These are phyloP conservation scores for Cadophora luteo-olivacea DNA, from an alignment of 2,329 filamentous ascomycete genomes.

Conservation along the genomic window DNA sequence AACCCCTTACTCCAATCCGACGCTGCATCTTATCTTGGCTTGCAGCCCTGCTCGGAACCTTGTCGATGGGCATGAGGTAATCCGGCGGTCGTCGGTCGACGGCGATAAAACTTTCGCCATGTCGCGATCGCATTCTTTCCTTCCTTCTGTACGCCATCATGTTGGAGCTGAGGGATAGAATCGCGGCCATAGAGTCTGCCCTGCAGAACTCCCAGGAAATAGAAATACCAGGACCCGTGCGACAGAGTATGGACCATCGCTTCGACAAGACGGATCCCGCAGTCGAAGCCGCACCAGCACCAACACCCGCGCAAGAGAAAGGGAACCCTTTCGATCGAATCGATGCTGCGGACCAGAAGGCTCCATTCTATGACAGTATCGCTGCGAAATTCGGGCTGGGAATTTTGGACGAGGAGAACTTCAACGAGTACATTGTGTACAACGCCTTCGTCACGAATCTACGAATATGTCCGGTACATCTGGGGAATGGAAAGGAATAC, in stretches of 20 bases:
- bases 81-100: background rate
- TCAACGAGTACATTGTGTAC: slow-evolving; percentile 35
- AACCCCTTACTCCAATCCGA: slow-evolving; percentile 1
- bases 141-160: slow-evolving; percentile 22
- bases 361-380: slow-evolving; percentile 34
- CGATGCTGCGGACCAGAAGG: slow-evolving; percentile 10
- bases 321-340: slow-evolving; percentile 28
- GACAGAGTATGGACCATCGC: slow-evolving; percentile 38
- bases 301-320: slow-evolving; percentile 36
- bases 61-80: slow-evolving; percentile 11
- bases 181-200: slow-evolving; percentile 31
- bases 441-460: slow-evolving; percentile 38
- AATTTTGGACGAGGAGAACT: slow-evolving; percentile 32
- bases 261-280: slow-evolving; percentile 35
- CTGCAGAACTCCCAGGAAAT: slow-evolving; percentile 31
- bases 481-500: slow-evolving; percentile 33
- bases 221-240: slow-evolving; percentile 28
- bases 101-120: slow-evolving; percentile 3
- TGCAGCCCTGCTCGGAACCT: slow-evolving; percentile 5
- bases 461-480: slow-evolving; percentile 35
- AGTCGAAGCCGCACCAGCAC: slow-evolving; percentile 33
- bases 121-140: background rate
- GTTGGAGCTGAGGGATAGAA: slow-evolving; percentile 32
- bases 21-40: slow-evolving; percentile 11
- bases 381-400: slow-evolving; percentile 34